These are phyloP conservation scores for Tetracladium setigerum DNA, from an alignment of 495 filamentous ascomycete species.

Conservation along the genomic window DNA sequence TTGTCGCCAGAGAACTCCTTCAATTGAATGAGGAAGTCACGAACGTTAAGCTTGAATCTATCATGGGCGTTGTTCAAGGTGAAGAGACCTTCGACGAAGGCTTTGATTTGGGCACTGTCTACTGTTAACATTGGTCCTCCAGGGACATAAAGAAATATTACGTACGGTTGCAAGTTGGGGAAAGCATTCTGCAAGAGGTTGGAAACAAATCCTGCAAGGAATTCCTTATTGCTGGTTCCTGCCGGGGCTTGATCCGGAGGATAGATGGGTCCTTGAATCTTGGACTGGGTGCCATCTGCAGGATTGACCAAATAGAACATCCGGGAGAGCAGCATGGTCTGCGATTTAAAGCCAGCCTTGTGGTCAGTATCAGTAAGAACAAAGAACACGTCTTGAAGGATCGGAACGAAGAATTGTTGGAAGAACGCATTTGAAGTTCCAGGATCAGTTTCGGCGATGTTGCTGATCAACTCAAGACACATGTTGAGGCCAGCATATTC, in stretches of 20 bases:
- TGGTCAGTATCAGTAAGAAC: conserved; percentile 96
- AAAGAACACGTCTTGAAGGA: conserved; percentile 97
- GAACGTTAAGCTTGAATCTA: conserved; percentile 87
- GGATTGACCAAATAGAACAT: conserved; percentile 90
- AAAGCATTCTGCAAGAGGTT: conserved; percentile 86
- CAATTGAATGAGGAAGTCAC: conserved; percentile 94
- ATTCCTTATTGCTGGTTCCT: conserved; percentile 83
- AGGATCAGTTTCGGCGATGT: conserved; percentile 87
- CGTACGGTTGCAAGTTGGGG: conserved; percentile 84
- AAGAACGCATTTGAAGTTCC: conserved; percentile 90
- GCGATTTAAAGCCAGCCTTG: conserved; percentile 97
- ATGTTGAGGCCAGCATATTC: conserved; percentile 97
- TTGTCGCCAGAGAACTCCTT: conserved; percentile 94
- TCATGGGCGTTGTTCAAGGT: conserved; percentile 70
- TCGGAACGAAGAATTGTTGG: conserved; percentile 89
- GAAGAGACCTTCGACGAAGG: conserved; percentile 84
- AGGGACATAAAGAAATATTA: conserved; percentile 10
- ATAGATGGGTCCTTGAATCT: conserved; percentile 89
- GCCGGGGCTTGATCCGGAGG: conserved; percentile 66
- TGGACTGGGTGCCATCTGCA: conserved; percentile 54
- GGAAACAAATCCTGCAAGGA: conserved; percentile 77
- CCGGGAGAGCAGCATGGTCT: conserved; percentile 84
- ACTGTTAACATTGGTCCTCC: conserved; percentile 28
- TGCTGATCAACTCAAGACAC: conserved; percentile 96
- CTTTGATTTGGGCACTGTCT: conserved; percentile 69